phyloP scores from a whole-genome alignment of 2,329 filamentous ascomycete species.

The Paraconiothyrium brasiliense region DNA sequence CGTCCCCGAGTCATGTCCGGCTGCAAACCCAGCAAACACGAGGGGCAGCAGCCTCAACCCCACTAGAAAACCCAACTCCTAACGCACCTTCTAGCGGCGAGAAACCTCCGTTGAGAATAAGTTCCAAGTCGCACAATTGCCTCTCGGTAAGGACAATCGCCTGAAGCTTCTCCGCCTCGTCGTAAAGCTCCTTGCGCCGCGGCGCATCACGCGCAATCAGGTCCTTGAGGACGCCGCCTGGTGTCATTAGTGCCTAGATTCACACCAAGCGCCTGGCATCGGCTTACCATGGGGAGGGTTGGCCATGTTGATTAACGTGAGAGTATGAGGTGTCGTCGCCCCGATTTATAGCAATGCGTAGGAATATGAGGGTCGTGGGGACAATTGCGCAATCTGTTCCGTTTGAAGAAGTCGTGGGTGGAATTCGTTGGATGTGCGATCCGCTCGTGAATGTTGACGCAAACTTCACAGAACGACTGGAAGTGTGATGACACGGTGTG shows the following conservation, averaged over 20 bases:
- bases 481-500: not conserved
- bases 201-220: conserved; percentile 91
- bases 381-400: conserved; percentile 5
- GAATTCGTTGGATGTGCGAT: not conserved
- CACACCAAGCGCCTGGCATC: not conserved
- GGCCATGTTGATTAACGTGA: conserved; percentile 51
- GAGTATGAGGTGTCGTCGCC: conserved; percentile 6
- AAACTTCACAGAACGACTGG: conserved; percentile 12
- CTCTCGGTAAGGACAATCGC: conserved; percentile 88
- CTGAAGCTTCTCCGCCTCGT: conserved; percentile 86
- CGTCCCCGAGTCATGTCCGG: conserved; percentile 11
- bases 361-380: not conserved
- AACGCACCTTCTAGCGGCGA: conserved; percentile 91
- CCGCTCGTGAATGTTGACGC: conserved; percentile 3
- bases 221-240: conserved; percentile 95
- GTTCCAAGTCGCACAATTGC: conserved; percentile 96
- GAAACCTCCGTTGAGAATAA: conserved; percentile 97
- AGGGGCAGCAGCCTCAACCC: conserved; percentile 33
- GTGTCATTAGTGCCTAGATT: conserved; percentile 12
- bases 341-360: conserved; percentile 4
- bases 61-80: conserved; percentile 25
- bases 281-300: conserved; percentile 61
- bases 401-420: conserved; percentile 9
- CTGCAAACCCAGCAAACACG: conserved; percentile 40
- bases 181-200: conserved; percentile 78